Conservation (phyloP, 2,329 filamentous ascomycete genomes). For the Aureobasidium sp. region DNA sequence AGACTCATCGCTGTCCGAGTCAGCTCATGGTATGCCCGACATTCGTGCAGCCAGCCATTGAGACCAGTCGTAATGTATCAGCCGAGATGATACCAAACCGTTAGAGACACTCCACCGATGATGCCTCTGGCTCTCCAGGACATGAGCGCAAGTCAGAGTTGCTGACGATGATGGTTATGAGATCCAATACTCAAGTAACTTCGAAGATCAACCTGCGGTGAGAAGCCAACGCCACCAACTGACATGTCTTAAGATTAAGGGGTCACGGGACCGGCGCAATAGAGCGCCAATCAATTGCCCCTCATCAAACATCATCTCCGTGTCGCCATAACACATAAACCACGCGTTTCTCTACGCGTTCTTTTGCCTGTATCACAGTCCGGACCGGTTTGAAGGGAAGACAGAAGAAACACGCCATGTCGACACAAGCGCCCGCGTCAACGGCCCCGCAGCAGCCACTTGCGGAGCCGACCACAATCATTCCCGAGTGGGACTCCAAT, state of each 20-base stretch:
- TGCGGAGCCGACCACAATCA: background rate
- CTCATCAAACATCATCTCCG: background rate
- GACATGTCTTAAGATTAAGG: slow-evolving; percentile 11
- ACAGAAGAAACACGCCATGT: background rate
- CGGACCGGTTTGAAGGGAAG: background rate
- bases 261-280: background rate
- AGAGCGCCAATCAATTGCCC: background rate
- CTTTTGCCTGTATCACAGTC: background rate
- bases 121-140: background rate
- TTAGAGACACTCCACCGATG: too few relatives aligned
- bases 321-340: background rate
- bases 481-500: slow-evolving; percentile 25
- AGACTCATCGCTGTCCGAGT: background rate
- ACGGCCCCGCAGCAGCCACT: slow-evolving; percentile 9
- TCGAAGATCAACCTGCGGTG: background rate
- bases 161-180: background rate
- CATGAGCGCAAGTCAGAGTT: background rate
- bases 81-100: background rate
- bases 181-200: background rate
- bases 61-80: background rate
- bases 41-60: background rate
- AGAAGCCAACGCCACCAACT: background rate
- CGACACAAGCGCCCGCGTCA: background rate
- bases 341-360: background rate
- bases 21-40: background rate